Percentiles rank a stretch among this genome's conserved stretches.
These are phyloP conservation scores for Sarcodon sp. DNA, from an alignment of 768 basidiomycete species.

Conservation along the genomic window DNA sequence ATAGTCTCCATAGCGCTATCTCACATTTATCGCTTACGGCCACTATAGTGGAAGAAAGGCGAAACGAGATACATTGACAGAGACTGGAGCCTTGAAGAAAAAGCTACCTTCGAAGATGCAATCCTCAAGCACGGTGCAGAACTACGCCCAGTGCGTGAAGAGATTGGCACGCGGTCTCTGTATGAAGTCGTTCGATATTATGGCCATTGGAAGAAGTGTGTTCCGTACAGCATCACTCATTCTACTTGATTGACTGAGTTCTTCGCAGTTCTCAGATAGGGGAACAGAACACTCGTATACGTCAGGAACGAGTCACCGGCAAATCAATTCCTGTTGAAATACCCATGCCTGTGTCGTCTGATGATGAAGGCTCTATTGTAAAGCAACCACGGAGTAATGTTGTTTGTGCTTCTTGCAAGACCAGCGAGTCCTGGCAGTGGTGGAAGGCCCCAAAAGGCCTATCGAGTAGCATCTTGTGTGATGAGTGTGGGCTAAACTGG, in stretches of 20 bases:
- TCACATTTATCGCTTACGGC: not conserved
- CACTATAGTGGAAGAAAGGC: conserved; percentile 55
- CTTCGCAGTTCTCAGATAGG: conserved; percentile 44
- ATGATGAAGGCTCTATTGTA: conserved; percentile 73
- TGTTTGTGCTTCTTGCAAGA: conserved; percentile 76
- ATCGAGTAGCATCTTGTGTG: conserved; percentile 68
- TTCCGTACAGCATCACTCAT: not conserved
- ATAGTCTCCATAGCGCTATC: not conserved
- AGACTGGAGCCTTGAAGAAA: conserved; percentile 59
- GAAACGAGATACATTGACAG: conserved; percentile 57
- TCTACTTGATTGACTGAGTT: conserved; percentile 5
- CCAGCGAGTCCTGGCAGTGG: conserved; percentile 69
- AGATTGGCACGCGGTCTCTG: conserved; percentile 55
- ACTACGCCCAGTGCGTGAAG: conserved; percentile 64
- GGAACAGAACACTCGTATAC: conserved; percentile 50
- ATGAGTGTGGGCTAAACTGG: conserved; percentile 79
- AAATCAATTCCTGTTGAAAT: conserved; percentile 7
- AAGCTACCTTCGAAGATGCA: conserved; percentile 65
- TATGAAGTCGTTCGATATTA: conserved; percentile 77
- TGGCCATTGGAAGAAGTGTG: conserved; percentile 77
- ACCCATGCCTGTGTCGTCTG: conserved; percentile 16
- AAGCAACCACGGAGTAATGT: conserved; percentile 37
- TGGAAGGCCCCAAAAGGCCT: conserved; percentile 90
- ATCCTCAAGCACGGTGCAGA: conserved; percentile 67
- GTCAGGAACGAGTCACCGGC: conserved; percentile 20